Percentiles rank a stretch among this genome's conserved stretches.
Evolutionary conservation across 1,139 yeast species (phyloP).

Genomic region (Taiozyma sp.): DNA sequence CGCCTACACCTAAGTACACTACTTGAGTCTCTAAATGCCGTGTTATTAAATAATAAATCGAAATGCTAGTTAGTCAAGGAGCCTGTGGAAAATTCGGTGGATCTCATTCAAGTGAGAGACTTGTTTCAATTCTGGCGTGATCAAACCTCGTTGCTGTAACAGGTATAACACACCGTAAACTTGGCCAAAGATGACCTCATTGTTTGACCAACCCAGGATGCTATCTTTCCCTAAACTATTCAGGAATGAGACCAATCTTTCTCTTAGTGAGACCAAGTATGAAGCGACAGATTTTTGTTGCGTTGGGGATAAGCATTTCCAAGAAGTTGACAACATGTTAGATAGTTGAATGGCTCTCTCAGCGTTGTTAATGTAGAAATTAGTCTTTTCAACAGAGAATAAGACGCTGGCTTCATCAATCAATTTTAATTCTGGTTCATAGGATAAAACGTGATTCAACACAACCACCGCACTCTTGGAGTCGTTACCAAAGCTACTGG

Average conservation of each 20-base stretch:
- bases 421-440: conserved; percentile 16
- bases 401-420: conserved; percentile 27
- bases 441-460: conserved; percentile 11
- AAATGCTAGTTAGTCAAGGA: background rate
- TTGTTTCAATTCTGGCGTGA: background rate
- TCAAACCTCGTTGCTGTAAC: conserved; percentile 1
- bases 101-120: background rate
- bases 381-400: conserved; percentile 48
- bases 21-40: background rate
- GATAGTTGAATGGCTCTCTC: conserved; percentile 23
- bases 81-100: conserved; percentile 3
- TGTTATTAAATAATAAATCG: background rate
- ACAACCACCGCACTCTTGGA: conserved; percentile 8
- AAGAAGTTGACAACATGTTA: conserved; percentile 14
- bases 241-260: conserved; percentile 7
- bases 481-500: conserved; percentile 7
- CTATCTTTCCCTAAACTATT: conserved; percentile 25
- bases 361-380: conserved; percentile 42
- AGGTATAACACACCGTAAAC: conserved; percentile 7
- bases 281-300: conserved; percentile 7
- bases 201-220: conserved; percentile 34
- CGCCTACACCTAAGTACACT: background rate
- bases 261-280: conserved; percentile 11
- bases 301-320: conserved; percentile 3
- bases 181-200: conserved; percentile 17